Evolutionary conservation across 495 filamentous ascomycete species (phyloP).

Genomic region (Penicillium riverlandense): DNA sequence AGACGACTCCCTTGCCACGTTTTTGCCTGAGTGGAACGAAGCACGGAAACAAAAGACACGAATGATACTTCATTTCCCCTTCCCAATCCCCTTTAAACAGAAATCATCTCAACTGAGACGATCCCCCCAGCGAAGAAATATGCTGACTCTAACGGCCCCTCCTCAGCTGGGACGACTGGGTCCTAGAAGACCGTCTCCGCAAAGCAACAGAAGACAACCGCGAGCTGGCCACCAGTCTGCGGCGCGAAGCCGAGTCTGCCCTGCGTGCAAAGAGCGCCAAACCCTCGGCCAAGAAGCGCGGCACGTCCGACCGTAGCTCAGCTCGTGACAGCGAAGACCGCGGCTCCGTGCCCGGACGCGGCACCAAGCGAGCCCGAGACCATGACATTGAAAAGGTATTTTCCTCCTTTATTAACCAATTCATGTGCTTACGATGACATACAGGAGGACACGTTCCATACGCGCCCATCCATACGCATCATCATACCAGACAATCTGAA

Average conservation of each 20-base stretch:
- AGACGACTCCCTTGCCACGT: no score
- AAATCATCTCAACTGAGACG: no score
- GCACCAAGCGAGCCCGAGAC: slow-evolving; percentile 66
- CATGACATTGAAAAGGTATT: slow-evolving; percentile 78
- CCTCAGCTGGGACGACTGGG: slow-evolving; percentile 94
- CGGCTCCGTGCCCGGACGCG: slow-evolving; percentile 56
- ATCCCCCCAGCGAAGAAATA: neutral
- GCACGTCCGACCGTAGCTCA: slow-evolving; percentile 69
- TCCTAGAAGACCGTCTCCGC: slow-evolving; percentile 84
- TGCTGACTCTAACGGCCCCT: slow-evolving; percentile 7
- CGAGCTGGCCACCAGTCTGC: slow-evolving; percentile 57
- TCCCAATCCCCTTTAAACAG: neutral
- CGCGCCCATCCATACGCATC: slow-evolving; percentile 73
- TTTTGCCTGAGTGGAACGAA: no score
- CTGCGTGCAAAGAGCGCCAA: slow-evolving; percentile 35
- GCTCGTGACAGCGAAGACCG: slow-evolving; percentile 83
- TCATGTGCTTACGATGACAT: slow-evolving; percentile 17
- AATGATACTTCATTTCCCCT: neutral
- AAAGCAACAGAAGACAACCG: slow-evolving; percentile 94
- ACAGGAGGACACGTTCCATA: slow-evolving; percentile 81
- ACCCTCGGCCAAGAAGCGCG: slow-evolving; percentile 49
- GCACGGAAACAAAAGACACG: no score
- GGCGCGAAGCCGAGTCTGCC: slow-evolving; percentile 35
- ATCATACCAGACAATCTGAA: slow-evolving; percentile 78
- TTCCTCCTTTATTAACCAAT: neutral